A percentile compares a stretch with the other conserved stretches of the same genome.
phyloP scores from a whole-genome alignment of 1,284 basidiomycete species.

The Boletus smithii region DNA sequence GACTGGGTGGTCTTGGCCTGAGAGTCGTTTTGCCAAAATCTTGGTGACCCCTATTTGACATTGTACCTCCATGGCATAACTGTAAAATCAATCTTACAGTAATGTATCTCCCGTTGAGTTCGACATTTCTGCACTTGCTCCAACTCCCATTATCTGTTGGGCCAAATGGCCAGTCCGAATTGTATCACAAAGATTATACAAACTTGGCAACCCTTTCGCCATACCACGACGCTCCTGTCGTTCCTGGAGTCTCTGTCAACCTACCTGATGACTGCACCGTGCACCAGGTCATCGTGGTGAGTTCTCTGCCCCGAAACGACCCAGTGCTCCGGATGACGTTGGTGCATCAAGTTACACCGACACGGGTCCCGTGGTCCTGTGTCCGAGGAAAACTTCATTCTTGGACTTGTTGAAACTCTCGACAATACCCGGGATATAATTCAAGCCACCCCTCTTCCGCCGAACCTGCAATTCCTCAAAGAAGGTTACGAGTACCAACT shows the following conservation, averaged over 20 bases:
- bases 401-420: constrained; percentile 38
- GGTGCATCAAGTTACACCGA: constrained; percentile 35
- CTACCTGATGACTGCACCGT: constrained; percentile 45
- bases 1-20: too few species aligned
- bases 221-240: constrained; percentile 37
- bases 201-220: constrained; percentile 40
- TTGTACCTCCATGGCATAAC: too few species aligned
- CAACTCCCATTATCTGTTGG: constrained; percentile 12
- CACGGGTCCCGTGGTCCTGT: constrained; percentile 43
- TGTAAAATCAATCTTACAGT: too few species aligned
- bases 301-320: constrained; percentile 3
- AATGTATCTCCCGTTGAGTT: constrained; percentile 15
- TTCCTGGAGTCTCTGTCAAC: constrained; percentile 31
- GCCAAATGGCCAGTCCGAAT: neutral
- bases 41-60: too few species aligned
- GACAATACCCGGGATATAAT: constrained; percentile 30
- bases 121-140: constrained; percentile 12
- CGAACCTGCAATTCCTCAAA: constrained; percentile 39
- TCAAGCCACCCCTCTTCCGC: constrained; percentile 33
- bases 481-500: constrained; percentile 39
- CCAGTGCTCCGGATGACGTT: neutral
- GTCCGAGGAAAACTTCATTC: constrained; percentile 34
- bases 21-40: too few species aligned
- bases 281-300: constrained; percentile 42
- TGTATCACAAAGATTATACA: constrained; percentile 1